These are phyloP conservation scores for Inga laurina DNA, from an alignment of 306 rosid species.

Conservation along the genomic window DNA sequence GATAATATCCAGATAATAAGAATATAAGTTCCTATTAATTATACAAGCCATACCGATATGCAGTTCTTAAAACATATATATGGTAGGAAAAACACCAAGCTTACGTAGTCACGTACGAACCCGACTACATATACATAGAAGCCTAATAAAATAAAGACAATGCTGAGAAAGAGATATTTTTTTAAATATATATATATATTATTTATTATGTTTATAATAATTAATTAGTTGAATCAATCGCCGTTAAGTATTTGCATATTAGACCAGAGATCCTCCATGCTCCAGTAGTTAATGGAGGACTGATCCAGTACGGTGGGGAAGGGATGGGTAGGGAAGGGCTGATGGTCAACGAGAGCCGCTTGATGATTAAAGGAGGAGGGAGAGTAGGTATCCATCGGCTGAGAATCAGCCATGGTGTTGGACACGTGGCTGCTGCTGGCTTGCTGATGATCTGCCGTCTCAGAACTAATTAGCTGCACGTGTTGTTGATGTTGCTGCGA, in stretches of 20 bases:
- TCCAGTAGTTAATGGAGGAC: constrained; percentile 59
- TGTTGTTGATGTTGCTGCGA: constrained; percentile 23
- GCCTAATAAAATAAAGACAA: constrained; percentile 34
- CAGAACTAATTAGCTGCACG: constrained; percentile 20
- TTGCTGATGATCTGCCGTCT: constrained; percentile 37
- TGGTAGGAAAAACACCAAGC: constrained; percentile 27
- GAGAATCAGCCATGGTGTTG: constrained; percentile 26
- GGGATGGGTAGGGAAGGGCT: constrained; percentile 32
- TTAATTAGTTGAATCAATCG: constrained; percentile 26
- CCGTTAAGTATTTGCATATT: constrained; percentile 74
- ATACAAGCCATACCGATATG: constrained; percentile 40
- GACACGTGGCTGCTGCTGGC: constrained; percentile 53
- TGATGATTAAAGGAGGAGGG: constrained; percentile 40
- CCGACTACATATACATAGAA: constrained; percentile 35
- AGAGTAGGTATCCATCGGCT: constrained; percentile 50
- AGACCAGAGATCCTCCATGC: constrained; percentile 95
- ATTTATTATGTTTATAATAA: neutral
- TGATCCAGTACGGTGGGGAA: constrained; percentile 39
- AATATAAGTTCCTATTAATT: constrained; percentile 36
- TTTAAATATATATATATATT: neutral
- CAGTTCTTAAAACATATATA: neutral
- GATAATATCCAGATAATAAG: constrained; percentile 4
- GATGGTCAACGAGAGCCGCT: constrained; percentile 37
- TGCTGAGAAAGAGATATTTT: constrained; percentile 21
- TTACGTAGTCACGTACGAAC: constrained; percentile 1